Evolutionary conservation across 768 basidiomycete species (phyloP).

Genomic region (Phylloporus rhodoxanthus): DNA sequence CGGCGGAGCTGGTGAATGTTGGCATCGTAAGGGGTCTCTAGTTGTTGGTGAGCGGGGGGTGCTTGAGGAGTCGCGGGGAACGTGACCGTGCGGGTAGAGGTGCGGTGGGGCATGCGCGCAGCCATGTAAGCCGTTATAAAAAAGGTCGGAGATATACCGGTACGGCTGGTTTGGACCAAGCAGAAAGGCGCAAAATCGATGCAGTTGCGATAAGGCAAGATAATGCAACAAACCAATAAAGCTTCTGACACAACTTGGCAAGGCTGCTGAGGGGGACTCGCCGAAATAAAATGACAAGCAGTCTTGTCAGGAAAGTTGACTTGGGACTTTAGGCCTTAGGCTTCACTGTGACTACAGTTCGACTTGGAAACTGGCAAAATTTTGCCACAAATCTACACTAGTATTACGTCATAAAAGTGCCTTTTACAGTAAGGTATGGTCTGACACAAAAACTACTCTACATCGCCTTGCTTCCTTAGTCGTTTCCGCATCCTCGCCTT

Average conservation of each 20-base stretch:
- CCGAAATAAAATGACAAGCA: constrained; percentile 11
- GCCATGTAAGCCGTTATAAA: constrained; percentile 33
- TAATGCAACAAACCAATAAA: constrained; percentile 19
- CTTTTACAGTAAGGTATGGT: constrained; percentile 6
- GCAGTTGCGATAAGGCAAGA: constrained; percentile 18
- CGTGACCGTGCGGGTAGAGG: constrained; percentile 36
- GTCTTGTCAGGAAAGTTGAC: background rate
- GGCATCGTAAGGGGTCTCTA: constrained; percentile 27
- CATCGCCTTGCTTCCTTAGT: constrained; percentile 29
- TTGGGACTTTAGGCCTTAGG: background rate
- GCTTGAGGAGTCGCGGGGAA: constrained; percentile 28
- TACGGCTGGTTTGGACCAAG: constrained; percentile 21
- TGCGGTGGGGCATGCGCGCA: constrained; percentile 55
- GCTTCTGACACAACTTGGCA: constrained; percentile 6
- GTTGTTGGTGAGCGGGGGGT: constrained; percentile 22
- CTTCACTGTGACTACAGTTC: constrained; percentile 4
- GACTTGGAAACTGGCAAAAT: constrained; percentile 7
- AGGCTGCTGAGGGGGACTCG: constrained; percentile 9
- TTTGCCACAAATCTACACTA: constrained; percentile 8
- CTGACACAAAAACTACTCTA: constrained; percentile 17
- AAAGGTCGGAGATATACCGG: constrained; percentile 34
- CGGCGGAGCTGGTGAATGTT: constrained; percentile 56
- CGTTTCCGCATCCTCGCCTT: constrained; percentile 48
- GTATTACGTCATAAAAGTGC: constrained; percentile 21
- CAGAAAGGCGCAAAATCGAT: constrained; percentile 17